A percentile compares a stretch with the other conserved stretches of the same genome.
These are phyloP conservation scores for Globisporangium carolinianum DNA, from an alignment of 352 stramenopile genomes.

Conservation along the genomic window DNA sequence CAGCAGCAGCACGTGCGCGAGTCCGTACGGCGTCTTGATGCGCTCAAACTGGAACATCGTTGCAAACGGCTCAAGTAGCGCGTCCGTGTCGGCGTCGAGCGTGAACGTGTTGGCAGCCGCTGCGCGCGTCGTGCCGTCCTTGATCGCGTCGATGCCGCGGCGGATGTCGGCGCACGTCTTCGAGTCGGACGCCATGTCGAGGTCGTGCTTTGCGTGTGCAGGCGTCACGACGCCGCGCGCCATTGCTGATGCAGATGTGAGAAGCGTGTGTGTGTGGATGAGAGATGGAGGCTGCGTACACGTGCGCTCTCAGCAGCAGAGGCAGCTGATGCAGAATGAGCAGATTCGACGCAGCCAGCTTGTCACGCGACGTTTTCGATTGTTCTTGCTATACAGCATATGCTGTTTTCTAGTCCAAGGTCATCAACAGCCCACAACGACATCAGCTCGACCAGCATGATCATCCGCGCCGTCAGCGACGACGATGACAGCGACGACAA, in stretches of 20 bases:
- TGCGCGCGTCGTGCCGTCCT: conserved; percentile 12
- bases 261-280: neutral
- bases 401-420: neutral
- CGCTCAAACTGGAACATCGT: conserved; percentile 71
- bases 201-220: conserved; percentile 11
- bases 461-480: conserved; percentile 63
- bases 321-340: neutral
- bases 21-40: conserved; percentile 37
- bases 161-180: conserved; percentile 15
- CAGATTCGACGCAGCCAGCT: too few species aligned
- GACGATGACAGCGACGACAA: conserved; percentile 36
- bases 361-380: too few species aligned
- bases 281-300: too few species aligned
- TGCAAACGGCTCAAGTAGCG: conserved; percentile 30
- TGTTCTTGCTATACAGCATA: too few species aligned
- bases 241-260: conserved; percentile 1
- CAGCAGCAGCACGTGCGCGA: conserved; percentile 38
- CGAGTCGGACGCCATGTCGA: conserved; percentile 25
- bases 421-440: neutral
- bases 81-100: conserved; percentile 23
- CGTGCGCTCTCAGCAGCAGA: too few species aligned
- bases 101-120: conserved; percentile 5
- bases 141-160: conserved; percentile 23
- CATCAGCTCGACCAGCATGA: conserved; percentile 32
- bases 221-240: conserved; percentile 5